Percentiles rank a stretch among this genome's conserved stretches.
phyloP scores from a whole-genome alignment of 345 rosid genomes.

The Salix dunnii region DNA sequence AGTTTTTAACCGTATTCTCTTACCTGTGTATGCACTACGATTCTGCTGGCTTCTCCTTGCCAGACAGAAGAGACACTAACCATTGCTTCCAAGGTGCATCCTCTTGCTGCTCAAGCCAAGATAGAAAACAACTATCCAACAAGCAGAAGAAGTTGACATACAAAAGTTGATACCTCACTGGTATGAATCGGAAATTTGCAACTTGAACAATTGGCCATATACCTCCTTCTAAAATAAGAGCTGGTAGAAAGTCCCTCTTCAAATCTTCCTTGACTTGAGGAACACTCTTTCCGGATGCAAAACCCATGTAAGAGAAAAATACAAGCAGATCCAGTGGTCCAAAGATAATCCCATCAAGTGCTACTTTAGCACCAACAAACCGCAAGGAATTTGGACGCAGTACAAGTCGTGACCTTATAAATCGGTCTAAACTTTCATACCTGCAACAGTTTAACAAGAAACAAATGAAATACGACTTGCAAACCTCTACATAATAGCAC shows the following conservation, averaged over 20 bases:
- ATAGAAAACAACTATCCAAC: slow-evolving; percentile 44
- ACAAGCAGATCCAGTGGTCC: slow-evolving; percentile 39
- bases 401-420: slow-evolving; percentile 21
- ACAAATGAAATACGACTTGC: neutral
- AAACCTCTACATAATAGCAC: neutral
- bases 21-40: neutral
- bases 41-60: neutral
- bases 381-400: slow-evolving; percentile 33
- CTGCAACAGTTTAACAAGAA: slow-evolving; percentile 17
- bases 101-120: slow-evolving; percentile 45
- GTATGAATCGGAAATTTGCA: slow-evolving; percentile 33
- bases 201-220: slow-evolving; percentile 38
- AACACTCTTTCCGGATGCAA: slow-evolving; percentile 36
- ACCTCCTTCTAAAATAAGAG: slow-evolving; percentile 33
- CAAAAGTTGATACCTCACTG: slow-evolving; percentile 39
- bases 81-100: slow-evolving; percentile 43
- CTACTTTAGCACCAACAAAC: slow-evolving; percentile 36
- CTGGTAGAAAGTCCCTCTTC: slow-evolving; percentile 34
- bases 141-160: slow-evolving; percentile 41
- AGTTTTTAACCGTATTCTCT: neutral
- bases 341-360: slow-evolving; percentile 30
- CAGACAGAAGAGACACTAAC: slow-evolving; percentile 24
- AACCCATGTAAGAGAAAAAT: slow-evolving; percentile 40
- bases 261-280: slow-evolving; percentile 31
- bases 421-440: slow-evolving; percentile 37